phyloP scores from a whole-genome alignment of 2,329 filamentous ascomycete species.

The Neofusicoccum kwambonambiense region DNA sequence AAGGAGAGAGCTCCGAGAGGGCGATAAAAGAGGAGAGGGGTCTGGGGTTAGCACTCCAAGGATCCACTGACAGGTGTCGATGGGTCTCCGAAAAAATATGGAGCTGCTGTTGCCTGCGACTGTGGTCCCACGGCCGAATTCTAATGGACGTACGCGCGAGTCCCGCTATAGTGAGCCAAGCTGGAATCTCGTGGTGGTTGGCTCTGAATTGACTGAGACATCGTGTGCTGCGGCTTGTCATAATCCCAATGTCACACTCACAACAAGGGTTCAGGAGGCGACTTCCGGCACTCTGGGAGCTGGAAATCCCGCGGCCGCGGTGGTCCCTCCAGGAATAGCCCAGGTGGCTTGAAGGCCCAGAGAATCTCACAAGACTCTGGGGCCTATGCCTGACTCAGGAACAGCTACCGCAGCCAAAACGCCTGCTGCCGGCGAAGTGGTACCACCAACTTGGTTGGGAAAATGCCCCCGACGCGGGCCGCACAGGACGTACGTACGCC shows the following conservation, averaged over 20 bases:
- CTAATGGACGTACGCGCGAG: background rate
- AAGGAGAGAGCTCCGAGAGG: background rate
- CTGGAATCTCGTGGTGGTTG: background rate
- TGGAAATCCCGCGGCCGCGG: background rate
- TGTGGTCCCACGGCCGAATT: background rate
- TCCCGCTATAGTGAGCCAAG: background rate
- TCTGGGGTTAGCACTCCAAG: background rate
- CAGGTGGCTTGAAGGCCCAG: background rate
- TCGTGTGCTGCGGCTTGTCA: background rate
- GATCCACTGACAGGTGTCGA: background rate
- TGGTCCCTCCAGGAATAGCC: background rate
- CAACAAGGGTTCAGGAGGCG: background rate
- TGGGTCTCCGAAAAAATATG: background rate
- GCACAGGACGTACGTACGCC: background rate
- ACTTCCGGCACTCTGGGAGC: background rate
- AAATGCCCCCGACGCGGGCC: background rate
- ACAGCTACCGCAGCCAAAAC: background rate
- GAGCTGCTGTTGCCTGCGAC: constrained; percentile 3
- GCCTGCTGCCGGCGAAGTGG: background rate
- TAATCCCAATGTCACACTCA: background rate
- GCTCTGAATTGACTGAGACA: background rate
- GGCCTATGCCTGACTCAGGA: constrained; percentile 1
- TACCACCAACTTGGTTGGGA: constrained; percentile 3
- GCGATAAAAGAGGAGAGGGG: background rate
- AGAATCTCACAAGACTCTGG: background rate